Base-by-base conservation (phyloP, 495 filamentous ascomycete species). In the Tuber magnatum region DNA sequence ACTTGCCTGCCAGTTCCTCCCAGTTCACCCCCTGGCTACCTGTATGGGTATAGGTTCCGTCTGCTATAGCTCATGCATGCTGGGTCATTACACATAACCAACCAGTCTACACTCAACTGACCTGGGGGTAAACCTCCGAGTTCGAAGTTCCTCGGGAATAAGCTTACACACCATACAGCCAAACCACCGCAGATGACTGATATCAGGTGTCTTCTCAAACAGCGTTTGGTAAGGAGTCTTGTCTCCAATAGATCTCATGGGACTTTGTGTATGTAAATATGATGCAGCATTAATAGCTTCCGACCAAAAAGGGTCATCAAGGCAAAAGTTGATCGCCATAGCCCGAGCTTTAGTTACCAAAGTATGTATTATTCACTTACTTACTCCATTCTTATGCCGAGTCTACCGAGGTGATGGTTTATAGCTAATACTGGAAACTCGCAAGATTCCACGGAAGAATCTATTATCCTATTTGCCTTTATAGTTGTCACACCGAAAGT, bases 381-480 rank as follows among this genome's bases (percentile, higher is more conserved):
- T 35, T 1, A 73, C 43, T 28, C 71, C 71, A 32, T 61, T 73
- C 22, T 73, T 73, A 41, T 73, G 71, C 71, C 68, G 71, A 2
- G 71, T 65, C 20, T 73, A 73, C 12, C 0, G 71, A 5, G 71
- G 71, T 35, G 71, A 51, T 7, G 71, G 71, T 65, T 65, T 38
- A 40, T 42, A 73, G 18, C 28, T 28, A 0, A 73, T 73, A 35
- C 42, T 22, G 8, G 38, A 56, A 7, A 20, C 28, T 35, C 42
- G 1, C 0, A 70, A 39, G 20, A 70, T 40, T 0, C 39, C 20
- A 16, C 16, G 56, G 22, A 70, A 74, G 16, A 70, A 42, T 5
- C 32, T 12, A 44, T 74, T 70, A 35, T 74, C 42, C n/a, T 71
- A 74, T 32, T 70, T 18, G 0, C 56, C 73, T 39, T 38, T 16